Conservation (phyloP, 495 filamentous ascomycete species). For the Symbiotaphrina buchneri region DNA sequence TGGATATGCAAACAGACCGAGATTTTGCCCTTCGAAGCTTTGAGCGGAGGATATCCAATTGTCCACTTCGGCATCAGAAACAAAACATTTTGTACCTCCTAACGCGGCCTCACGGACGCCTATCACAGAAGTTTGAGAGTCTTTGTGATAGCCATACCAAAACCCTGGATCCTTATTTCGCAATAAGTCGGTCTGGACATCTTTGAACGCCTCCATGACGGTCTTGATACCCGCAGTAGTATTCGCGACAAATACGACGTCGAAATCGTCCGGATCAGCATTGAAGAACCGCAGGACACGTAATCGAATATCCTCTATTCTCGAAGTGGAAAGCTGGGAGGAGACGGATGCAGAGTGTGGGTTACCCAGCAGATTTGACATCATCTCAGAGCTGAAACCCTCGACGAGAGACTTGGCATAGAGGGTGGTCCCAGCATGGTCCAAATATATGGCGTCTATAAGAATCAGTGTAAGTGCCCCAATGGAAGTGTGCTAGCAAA, state of each 20-base stretch:
- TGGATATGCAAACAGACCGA: constrained; percentile 52
- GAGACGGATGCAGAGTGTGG: constrained; percentile 52
- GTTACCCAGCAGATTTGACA: constrained; percentile 42
- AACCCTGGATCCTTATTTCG: no score
- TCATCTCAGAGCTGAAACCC: constrained; percentile 31
- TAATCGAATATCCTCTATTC: constrained; percentile 33
- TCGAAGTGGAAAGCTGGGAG: constrained; percentile 33
- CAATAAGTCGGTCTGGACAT: constrained; percentile 21
- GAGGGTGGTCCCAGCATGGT: constrained; percentile 55
- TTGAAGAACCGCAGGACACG: constrained; percentile 37
- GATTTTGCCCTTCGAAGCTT: constrained; percentile 9
- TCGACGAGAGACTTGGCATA: constrained; percentile 39
- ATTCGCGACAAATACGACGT: constrained; percentile 46
- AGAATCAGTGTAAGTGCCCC: no score
- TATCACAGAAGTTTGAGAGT: constrained; percentile 53
- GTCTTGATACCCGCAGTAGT: constrained; percentile 48
- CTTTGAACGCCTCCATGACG: constrained; percentile 35
- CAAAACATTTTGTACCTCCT: constrained; percentile 33
- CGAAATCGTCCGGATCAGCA: constrained; percentile 37
- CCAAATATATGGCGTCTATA: constrained; percentile 33
- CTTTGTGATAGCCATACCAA: constrained; percentile 55
- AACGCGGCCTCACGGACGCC: constrained; percentile 40
- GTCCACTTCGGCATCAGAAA: constrained; percentile 39
- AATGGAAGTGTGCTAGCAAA: no score
- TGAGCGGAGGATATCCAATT: constrained; percentile 27